Percentiles rank a stretch among this genome's conserved stretches.
Evolutionary conservation across 2,329 filamentous ascomycete species (phyloP).

Genomic region (Sphaerulina vaccinii): DNA sequence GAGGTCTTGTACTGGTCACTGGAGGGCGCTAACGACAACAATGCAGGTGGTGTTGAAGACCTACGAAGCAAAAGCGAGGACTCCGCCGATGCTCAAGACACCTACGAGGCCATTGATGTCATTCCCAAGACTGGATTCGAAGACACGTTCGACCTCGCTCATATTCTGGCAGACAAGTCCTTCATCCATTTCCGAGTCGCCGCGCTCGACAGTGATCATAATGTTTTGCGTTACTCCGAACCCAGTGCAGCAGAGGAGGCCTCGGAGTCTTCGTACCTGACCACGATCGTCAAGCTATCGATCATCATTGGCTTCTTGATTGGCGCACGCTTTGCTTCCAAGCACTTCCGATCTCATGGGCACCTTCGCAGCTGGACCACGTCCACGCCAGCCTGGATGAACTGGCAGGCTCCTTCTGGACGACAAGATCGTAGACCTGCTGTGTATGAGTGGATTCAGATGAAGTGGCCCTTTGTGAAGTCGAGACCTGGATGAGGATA

Average conservation of each 20-base stretch:
- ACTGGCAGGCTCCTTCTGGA: conserved; percentile 6
- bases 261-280: conserved; percentile 17
- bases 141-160: conserved; percentile 24
- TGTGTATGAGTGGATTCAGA: conserved; percentile 21
- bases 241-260: conserved; percentile 2
- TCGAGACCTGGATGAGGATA: conserved; percentile 9
- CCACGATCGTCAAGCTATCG: conserved; percentile 24
- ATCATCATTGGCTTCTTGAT: conserved; percentile 22
- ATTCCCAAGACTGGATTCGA: conserved; percentile 29
- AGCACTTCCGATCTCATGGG: conserved; percentile 17
- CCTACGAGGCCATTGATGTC: conserved; percentile 22
- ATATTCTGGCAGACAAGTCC: conserved; percentile 2
- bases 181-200: conserved; percentile 24
- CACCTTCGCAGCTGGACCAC: conserved; percentile 9
- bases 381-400: conserved; percentile 13
- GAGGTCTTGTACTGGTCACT: conserved; percentile 48
- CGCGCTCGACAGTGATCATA: conserved; percentile 26
- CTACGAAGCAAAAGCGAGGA: conserved; percentile 70
- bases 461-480: conserved; percentile 15
- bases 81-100: conserved; percentile 1
- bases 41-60: conserved; percentile 68
- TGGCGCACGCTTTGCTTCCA: conserved; percentile 19
- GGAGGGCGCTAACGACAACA: conserved; percentile 24
- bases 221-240: conserved; percentile 24
- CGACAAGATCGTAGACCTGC: conserved; percentile 7